Conservation (phyloP, 495 filamentous ascomycete species). For the Penicillium diatomitis region DNA sequence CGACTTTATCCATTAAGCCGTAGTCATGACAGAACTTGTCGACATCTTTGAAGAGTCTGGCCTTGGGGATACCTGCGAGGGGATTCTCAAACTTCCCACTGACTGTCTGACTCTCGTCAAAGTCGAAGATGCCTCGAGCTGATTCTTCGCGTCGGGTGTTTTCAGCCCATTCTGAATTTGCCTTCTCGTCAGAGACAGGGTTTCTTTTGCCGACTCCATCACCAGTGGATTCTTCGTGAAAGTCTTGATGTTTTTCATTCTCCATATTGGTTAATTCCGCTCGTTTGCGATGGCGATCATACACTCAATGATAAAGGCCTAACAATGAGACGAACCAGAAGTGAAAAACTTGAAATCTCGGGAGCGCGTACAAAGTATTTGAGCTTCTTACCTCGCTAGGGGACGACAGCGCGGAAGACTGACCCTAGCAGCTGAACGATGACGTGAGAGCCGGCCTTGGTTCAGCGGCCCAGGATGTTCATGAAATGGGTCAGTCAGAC, state of each 20-base stretch:
- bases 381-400: neutral
- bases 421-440: neutral
- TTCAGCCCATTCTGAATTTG: neutral
- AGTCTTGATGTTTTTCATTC: neutral
- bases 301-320: neutral
- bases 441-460: neutral
- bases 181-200: neutral
- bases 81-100: neutral
- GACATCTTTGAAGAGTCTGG: neutral
- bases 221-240: neutral
- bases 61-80: neutral
- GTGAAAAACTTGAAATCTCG: neutral
- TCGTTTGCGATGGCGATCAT: neutral
- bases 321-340: neutral
- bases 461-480: neutral
- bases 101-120: neutral
- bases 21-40: slow-evolving; percentile 38
- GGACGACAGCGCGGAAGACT: neutral
- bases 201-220: neutral
- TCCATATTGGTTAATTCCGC: neutral
- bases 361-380: neutral
- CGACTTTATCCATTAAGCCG: slow-evolving; percentile 32
- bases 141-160: neutral
- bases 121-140: neutral
- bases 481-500: neutral